Conservation (phyloP, 2,329 filamentous ascomycete genomes). For the Claviceps arundinis region DNA sequence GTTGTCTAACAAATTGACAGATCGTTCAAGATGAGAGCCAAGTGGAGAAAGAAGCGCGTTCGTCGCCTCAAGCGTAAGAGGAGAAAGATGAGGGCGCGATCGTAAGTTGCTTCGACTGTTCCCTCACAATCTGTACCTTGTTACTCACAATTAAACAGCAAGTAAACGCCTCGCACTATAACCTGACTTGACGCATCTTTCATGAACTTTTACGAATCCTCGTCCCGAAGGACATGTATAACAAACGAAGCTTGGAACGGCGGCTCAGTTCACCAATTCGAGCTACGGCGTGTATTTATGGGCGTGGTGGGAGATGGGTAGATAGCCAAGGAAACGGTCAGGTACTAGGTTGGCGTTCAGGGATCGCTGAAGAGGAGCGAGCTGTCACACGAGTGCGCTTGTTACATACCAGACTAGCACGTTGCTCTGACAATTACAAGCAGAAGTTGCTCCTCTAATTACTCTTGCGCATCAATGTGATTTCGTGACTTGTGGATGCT, state of each 20-base stretch:
- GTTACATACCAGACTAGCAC: constrained; percentile 12
- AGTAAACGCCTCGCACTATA: constrained; percentile 52
- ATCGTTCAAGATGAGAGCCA: constrained; percentile 67
- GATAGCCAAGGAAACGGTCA: constrained; percentile 19
- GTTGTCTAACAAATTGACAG: not conserved
- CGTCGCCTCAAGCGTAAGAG: constrained; percentile 99
- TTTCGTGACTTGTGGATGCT: too few species aligned
- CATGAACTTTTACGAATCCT: constrained; percentile 23
- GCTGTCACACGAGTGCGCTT: constrained; percentile 14
- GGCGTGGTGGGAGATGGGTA: constrained; percentile 20
- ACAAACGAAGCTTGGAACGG: constrained; percentile 11
- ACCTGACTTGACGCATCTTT: constrained; percentile 39
- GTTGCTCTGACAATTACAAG: constrained; percentile 14
- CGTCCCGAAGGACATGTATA: constrained; percentile 15
- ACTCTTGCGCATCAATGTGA: not conserved
- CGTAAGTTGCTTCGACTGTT: constrained; percentile 47
- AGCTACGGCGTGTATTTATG: constrained; percentile 9
- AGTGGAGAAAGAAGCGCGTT: constrained; percentile 99
- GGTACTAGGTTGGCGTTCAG: constrained; percentile 17
- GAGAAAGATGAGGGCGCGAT: constrained; percentile 98
- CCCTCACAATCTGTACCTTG: not conserved
- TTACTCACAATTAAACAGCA: constrained; percentile 34
- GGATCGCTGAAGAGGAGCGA: constrained; percentile 15
- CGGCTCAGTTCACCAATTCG: constrained; percentile 5
- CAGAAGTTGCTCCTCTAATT: constrained; percentile 12